Evolutionary conservation across 2,329 filamentous ascomycete species (phyloP).

Genomic region (Chrysosporium keratinophilum): DNA sequence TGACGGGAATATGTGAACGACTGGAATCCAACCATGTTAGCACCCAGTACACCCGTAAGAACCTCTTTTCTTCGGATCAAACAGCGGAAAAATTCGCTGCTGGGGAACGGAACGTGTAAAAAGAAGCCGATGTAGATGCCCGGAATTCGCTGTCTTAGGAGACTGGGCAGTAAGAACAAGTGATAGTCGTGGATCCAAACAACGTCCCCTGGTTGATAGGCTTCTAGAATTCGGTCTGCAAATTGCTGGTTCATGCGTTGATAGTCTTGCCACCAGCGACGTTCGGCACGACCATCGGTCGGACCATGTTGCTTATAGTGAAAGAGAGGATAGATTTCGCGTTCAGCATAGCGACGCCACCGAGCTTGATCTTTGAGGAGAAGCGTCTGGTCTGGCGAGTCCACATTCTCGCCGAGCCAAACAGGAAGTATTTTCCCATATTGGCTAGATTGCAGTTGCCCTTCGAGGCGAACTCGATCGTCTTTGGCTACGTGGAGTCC

Average conservation of each 20-base stretch:
- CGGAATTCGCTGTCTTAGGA: slow-evolving; percentile 74
- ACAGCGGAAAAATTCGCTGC: slow-evolving; percentile 88
- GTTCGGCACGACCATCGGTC: slow-evolving; percentile 69
- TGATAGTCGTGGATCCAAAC: slow-evolving; percentile 93
- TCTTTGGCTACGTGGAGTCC: slow-evolving; percentile 59
- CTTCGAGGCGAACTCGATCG: slow-evolving; percentile 63
- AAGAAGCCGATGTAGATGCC: slow-evolving; percentile 94
- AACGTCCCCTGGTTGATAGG: slow-evolving; percentile 86
- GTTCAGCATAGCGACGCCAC: slow-evolving; percentile 85
- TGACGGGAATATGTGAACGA: slow-evolving; percentile 91
- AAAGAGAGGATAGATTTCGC: slow-evolving; percentile 83
- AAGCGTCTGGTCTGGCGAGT: slow-evolving; percentile 57
- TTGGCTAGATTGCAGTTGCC: slow-evolving; percentile 59
- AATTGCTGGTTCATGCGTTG: slow-evolving; percentile 88
- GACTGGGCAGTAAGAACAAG: slow-evolving; percentile 75
- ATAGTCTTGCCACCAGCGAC: slow-evolving; percentile 83
- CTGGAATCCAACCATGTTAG: slow-evolving; percentile 92
- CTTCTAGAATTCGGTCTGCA: slow-evolving; percentile 74
- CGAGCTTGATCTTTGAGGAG: slow-evolving; percentile 69
- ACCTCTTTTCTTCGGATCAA: slow-evolving; percentile 81
- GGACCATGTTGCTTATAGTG: slow-evolving; percentile 95
- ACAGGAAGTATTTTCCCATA: slow-evolving; percentile 74
- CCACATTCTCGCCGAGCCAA: slow-evolving; percentile 72
- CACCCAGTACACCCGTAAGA: slow-evolving; percentile 75
- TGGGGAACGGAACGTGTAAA: slow-evolving; percentile 87